Conservation (phyloP, 2,329 filamentous ascomycete species). For the Trichoderma citrinoviride region DNA sequence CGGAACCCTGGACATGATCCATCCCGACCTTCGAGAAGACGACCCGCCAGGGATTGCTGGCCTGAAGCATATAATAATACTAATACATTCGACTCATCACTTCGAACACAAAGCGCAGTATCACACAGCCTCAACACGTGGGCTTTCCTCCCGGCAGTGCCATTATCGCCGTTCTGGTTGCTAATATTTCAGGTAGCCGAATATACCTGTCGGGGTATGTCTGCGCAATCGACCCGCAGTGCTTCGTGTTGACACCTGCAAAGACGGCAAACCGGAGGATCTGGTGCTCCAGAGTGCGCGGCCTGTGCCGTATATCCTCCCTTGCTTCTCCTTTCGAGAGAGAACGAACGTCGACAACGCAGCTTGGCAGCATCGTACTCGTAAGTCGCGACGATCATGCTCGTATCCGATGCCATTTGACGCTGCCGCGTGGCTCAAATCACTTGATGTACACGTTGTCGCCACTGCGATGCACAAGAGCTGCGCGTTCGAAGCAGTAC, state of each 20-base stretch:
- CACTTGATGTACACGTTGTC: constrained; percentile 6
- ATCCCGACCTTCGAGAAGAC: background rate
- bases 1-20: background rate
- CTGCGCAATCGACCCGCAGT: background rate
- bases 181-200: too few species aligned
- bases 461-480: background rate
- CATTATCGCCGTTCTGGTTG: background rate
- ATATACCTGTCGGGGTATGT: too few species aligned
- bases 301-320: constrained; percentile 7
- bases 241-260: background rate
- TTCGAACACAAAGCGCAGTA: background rate
- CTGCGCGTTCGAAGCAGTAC: background rate
- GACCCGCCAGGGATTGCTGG: background rate
- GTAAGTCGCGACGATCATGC: constrained; percentile 9
- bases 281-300: background rate
- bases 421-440: constrained; percentile 18
- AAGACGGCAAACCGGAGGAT: background rate
- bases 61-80: too few species aligned
- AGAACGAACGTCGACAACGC: background rate
- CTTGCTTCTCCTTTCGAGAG: background rate
- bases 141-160: background rate
- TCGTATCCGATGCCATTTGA: constrained; percentile 10
- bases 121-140: constrained; percentile 13
- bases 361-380: background rate
- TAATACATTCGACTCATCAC: background rate